Percentiles rank a stretch among this genome's conserved stretches.
These are phyloP conservation scores for Auriscalpium vulgare DNA, from an alignment of 768 basidiomycete genomes.

Conservation along the genomic window DNA sequence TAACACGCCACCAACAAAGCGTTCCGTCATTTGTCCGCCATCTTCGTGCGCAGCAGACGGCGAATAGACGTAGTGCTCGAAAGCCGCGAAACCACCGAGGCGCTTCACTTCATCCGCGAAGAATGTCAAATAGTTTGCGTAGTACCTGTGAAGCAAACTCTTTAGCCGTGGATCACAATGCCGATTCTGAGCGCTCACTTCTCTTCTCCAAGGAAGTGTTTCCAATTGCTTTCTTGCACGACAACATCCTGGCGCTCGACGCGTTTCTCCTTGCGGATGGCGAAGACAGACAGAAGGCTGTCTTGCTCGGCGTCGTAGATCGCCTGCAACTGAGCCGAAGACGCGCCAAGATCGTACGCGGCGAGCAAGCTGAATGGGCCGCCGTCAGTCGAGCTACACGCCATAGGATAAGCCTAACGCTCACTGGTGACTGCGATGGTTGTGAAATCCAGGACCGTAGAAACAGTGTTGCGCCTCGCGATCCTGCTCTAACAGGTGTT, in stretches of 20 bases:
- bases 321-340: conserved; percentile 35
- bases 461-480: conserved; percentile 44
- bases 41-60: conserved; percentile 22
- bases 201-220: conserved; percentile 38
- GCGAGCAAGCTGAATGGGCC: conserved; percentile 35
- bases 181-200: conserved; percentile 26
- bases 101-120: conserved; percentile 32
- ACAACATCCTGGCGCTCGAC: conserved; percentile 14
- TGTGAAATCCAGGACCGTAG: conserved; percentile 41
- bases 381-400: no score
- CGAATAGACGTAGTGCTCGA: conserved; percentile 45
- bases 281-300: conserved; percentile 32
- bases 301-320: conserved; percentile 38
- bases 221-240: conserved; percentile 41
- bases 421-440: conserved; percentile 55
- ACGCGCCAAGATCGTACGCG: conserved; percentile 49
- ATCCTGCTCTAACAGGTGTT: conserved; percentile 41
- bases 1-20: conserved; percentile 30
- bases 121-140: conserved; percentile 22
- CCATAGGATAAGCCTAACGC: conserved; percentile 7
- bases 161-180: conserved; percentile 15
- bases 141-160: conserved; percentile 29
- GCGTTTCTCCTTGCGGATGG: conserved; percentile 27
- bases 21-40: conserved; percentile 25
- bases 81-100: conserved; percentile 28